Conservation (phyloP, 1,284 basidiomycete genomes). For the Exobasidium cylindrosporum region DNA sequence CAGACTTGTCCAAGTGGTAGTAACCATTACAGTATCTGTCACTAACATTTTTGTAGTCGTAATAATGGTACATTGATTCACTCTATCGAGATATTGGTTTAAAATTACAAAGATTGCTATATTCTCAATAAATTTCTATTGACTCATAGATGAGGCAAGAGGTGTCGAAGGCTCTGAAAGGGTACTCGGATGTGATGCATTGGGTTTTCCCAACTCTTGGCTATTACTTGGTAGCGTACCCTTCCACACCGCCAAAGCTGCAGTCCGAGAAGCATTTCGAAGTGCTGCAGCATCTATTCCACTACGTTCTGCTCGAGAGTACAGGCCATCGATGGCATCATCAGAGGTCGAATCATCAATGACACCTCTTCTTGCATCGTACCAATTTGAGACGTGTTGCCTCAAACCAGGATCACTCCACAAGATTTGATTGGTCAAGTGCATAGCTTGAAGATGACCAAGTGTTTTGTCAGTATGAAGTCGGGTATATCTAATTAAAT, state of each 20-base stretch:
- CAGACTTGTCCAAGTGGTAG: constrained; percentile 8
- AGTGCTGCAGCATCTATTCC: neutral
- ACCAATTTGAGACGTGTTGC: neutral
- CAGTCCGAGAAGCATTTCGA: neutral
- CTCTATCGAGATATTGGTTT: too few species aligned
- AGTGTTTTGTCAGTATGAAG: constrained; percentile 4
- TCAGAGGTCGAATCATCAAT: neutral
- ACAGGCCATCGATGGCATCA: neutral
- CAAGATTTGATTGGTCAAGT: constrained; percentile 14
- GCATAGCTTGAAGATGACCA: constrained; percentile 11
- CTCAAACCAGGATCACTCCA: constrained; percentile 7
- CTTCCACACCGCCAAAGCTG: neutral
- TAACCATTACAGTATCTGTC: neutral
- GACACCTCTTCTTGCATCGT: neutral
- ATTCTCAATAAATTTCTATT: neutral
- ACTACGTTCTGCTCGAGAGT: neutral
- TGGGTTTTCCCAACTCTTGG: neutral
- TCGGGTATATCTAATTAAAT: neutral
- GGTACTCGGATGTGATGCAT: neutral
- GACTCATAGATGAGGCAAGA: neutral
- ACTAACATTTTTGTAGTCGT: neutral
- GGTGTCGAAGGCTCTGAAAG: neutral
- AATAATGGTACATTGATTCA: neutral
- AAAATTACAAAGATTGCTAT: too few species aligned
- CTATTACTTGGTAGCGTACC: neutral